Conservation (phyloP, 441 rosid species). For the Croton laevigatus region DNA sequence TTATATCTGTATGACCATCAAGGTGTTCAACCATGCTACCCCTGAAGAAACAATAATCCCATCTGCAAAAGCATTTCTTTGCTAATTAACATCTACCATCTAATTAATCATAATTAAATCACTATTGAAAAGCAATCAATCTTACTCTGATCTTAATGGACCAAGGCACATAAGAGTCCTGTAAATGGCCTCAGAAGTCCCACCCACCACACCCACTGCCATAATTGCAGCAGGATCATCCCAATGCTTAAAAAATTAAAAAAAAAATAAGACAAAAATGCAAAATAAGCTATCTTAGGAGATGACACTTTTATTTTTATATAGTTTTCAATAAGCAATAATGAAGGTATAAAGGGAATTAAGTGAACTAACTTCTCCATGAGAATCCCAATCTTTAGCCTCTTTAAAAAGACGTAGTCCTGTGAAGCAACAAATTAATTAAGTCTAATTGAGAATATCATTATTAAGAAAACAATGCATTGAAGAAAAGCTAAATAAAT, state of each 20-base stretch:
- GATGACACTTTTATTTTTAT: neutral
- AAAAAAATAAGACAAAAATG: neutral
- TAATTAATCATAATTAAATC: neutral
- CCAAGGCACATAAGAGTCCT: constrained; percentile 76
- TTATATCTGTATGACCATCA: constrained; percentile 88
- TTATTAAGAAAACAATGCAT: neutral
- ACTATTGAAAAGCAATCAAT: constrained; percentile 8
- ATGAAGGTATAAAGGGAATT: neutral
- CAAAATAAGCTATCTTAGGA: neutral
- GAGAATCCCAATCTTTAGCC: constrained; percentile 72
- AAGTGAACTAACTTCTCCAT: constrained; percentile 45
- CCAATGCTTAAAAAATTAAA: constrained; percentile 57
- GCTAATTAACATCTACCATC: constrained; percentile 15
- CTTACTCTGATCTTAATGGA: constrained; percentile 82
- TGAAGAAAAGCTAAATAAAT: neutral
- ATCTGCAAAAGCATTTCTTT: constrained; percentile 46
- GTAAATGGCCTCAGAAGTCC: constrained; percentile 80
- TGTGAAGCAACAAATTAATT: constrained; percentile 29
- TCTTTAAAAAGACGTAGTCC: constrained; percentile 93
- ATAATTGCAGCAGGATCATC: constrained; percentile 88
- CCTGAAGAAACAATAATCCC: constrained; percentile 80
- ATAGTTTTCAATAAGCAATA: constrained; percentile 6
- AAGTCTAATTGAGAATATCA: neutral
- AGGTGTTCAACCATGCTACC: constrained; percentile 82
- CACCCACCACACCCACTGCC: constrained; percentile 87